Evolutionary conservation across 2,329 filamentous ascomycete genomes (phyloP).

Genomic region (Fusarium foetens): DNA sequence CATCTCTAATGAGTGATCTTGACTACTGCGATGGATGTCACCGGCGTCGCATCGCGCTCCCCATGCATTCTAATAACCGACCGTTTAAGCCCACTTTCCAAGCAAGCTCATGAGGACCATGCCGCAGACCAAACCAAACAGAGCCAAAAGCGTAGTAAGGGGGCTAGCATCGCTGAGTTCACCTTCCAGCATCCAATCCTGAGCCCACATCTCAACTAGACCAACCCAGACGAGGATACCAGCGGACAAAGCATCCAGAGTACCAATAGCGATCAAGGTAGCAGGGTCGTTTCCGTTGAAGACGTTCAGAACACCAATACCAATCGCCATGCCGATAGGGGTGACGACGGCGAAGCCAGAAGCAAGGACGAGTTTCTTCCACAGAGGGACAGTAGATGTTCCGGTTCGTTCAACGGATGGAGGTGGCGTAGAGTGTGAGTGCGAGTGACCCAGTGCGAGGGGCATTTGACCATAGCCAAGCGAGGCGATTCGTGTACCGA

Average conservation of each 20-base stretch:
- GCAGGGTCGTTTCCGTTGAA: conserved; percentile 79
- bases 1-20: neutral
- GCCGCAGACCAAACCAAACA: conserved; percentile 67
- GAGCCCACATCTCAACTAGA: conserved; percentile 80
- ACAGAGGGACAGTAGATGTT: conserved; percentile 48
- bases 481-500: conserved; percentile 75
- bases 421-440: conserved; percentile 35
- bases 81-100: conserved; percentile 75
- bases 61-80: neutral
- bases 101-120: conserved; percentile 77
- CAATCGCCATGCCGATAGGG: conserved; percentile 82
- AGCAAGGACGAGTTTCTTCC: conserved; percentile 69
- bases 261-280: conserved; percentile 77
- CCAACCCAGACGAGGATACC: conserved; percentile 83
- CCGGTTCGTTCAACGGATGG: conserved; percentile 30
- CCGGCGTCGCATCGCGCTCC: neutral
- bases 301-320: conserved; percentile 72
- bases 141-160: conserved; percentile 59
- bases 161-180: conserved; percentile 64
- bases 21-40: neutral
- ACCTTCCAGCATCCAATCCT: conserved; percentile 72
- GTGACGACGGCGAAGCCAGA: conserved; percentile 75
- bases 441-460: conserved; percentile 28
- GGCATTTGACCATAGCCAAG: conserved; percentile 53
- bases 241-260: conserved; percentile 77